These are phyloP conservation scores for Macaranga tanarius DNA, from an alignment of 441 rosid species.

Conservation along the genomic window DNA sequence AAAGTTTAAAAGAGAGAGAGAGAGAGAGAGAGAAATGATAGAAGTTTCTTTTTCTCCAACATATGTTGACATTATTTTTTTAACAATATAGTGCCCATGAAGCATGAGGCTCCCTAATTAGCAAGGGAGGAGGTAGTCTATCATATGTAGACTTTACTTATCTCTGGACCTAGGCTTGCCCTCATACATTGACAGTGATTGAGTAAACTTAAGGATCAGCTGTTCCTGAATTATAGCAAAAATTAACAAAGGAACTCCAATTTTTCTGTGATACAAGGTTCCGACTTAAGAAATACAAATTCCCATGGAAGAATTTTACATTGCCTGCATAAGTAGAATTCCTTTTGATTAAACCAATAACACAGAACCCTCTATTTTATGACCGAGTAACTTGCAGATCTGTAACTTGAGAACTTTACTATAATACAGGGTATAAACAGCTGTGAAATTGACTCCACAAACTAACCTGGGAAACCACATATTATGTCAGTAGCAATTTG, in stretches of 20 bases:
- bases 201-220: not conserved
- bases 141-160: too few species aligned
- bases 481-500: slow-evolving; percentile 97
- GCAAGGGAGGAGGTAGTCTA: too few species aligned
- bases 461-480: slow-evolving; percentile 95
- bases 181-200: not conserved
- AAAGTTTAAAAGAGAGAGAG: not conserved
- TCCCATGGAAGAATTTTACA: not conserved
- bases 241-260: not conserved
- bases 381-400: not conserved
- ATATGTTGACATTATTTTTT: not conserved
- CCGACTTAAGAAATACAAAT: not conserved
- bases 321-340: not conserved
- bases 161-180: not conserved
- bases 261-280: not conserved
- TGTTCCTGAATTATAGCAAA: not conserved
- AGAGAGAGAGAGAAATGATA: not conserved
- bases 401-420: not conserved
- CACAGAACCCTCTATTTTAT: not conserved
- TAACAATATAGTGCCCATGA: not conserved
- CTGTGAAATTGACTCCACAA: slow-evolving; percentile 7
- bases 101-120: not conserved
- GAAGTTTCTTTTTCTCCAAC: not conserved
- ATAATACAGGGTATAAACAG: not conserved
- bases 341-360: not conserved